Base-by-base conservation (phyloP, 345 rosid species). In the Zanthoxylum bungeanum region DNA sequence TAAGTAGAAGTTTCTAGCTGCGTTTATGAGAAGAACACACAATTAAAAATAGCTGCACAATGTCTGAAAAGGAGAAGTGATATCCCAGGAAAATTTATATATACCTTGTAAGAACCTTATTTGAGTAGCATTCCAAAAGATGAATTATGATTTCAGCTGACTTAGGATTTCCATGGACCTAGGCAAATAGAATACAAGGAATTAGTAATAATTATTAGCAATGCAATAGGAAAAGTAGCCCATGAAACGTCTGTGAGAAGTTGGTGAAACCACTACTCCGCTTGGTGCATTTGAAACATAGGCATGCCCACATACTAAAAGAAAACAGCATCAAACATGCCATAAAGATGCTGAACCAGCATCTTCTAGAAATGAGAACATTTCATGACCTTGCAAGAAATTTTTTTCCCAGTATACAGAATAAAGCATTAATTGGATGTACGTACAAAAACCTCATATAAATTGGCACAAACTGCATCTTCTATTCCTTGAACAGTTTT, bases 81-180 rank as follows among this genome's bases (percentile, higher is more conserved):
- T 24, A 65, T 9, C 65, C 65, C n/a, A 55, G 74, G 80, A 75
- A 52, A 74, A 67, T 24, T 19, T 69, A 72, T 53, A 72, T 53
- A 61, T 94, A 94, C 98, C 98, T 78, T 77, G 97, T 91, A 71
- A 94, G 85, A 73, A 92, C 72, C 74, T 83, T 86, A 69, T 71
- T 60, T 68, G 92, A 84, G 81, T 82, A 81, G 82, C 98, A 92
- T 59, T 87, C 87, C 87, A 90, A 79, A 73, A 94, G 92, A 77
- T 80, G 86, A 78, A 82, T 76, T 22, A 80, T 61, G 17, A 77
- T 74, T 73, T 82, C 82, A 25, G 78, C 79, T 50, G 86, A 84
- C 77, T 79, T 76, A 30, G 73, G 61, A 77, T 85, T 84, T 75
- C 89, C 92, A 73, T 79, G 82, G 70, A 81, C 85, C 98, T 90